These are phyloP conservation scores for Nicotiana paniculata DNA, from an alignment of 257 asterid species.

Conservation along the genomic window DNA sequence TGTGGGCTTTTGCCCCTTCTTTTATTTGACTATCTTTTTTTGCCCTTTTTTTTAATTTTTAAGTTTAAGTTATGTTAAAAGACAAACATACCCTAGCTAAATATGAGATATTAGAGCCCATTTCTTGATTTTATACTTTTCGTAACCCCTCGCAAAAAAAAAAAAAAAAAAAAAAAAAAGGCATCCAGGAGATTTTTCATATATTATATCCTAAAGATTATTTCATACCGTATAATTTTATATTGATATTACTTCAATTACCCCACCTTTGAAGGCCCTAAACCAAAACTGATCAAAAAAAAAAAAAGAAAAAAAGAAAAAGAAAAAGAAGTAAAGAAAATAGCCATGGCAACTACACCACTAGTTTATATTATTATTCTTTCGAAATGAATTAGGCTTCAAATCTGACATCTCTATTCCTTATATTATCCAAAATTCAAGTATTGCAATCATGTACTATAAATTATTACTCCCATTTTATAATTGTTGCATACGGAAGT, in stretches of 20 bases:
- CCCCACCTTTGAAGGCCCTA: background rate
- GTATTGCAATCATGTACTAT: background rate
- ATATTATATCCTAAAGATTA: background rate
- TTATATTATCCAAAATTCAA: background rate
- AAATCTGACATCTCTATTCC: background rate
- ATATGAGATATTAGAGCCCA: background rate
- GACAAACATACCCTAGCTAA: too few species aligned
- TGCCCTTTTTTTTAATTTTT: too few species aligned
- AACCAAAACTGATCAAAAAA: too few species aligned
- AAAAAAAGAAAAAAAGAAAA: background rate
- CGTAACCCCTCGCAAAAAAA: background rate
- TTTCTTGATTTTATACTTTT: background rate
- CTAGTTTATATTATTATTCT: background rate
- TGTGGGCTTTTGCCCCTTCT: too few species aligned
- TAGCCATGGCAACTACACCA: background rate
- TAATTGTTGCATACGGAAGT: background rate
- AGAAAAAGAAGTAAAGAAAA: background rate
- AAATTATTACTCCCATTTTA: background rate
- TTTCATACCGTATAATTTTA: background rate
- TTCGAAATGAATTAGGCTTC: background rate
- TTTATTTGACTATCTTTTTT: too few species aligned
- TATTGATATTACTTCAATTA: background rate
- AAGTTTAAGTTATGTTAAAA: too few species aligned
- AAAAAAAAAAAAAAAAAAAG: background rate
- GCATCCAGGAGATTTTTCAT: conserved; percentile 15